phyloP scores from a whole-genome alignment of 768 basidiomycete genomes.

The Antrodiella citrinella region DNA sequence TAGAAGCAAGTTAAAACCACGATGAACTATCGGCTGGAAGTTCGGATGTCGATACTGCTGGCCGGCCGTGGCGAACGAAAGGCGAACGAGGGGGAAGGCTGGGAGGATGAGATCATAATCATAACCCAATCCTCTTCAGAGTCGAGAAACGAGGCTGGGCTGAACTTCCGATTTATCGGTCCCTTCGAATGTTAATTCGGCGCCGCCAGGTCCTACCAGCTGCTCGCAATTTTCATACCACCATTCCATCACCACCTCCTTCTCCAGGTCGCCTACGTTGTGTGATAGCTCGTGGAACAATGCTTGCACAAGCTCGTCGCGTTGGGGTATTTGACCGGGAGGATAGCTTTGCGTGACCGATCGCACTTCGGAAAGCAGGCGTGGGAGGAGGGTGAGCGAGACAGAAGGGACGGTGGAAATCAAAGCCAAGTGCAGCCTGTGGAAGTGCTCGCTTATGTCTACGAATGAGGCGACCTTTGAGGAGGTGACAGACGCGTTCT shows the following conservation, averaged over 20 bases:
- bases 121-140: too few species aligned
- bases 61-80: too few species aligned
- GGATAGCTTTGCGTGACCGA: conserved; percentile 20
- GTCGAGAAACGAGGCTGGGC: too few species aligned
- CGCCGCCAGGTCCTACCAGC: conserved; percentile 3
- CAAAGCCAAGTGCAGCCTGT: conserved; percentile 57
- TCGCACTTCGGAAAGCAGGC: conserved; percentile 42
- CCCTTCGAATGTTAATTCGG: too few species aligned
- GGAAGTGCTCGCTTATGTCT: conserved; percentile 22
- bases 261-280: conserved; percentile 60
- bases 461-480: conserved; percentile 14
- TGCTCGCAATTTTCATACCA: conserved; percentile 45
- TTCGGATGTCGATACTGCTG: too few species aligned
- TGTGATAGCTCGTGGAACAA: conserved; percentile 58
- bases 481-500: conserved; percentile 4
- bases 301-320: conserved; percentile 44
- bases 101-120: neutral
- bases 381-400: conserved; percentile 46
- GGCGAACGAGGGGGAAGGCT: too few species aligned
- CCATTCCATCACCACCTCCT: conserved; percentile 61
- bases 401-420: conserved; percentile 60
- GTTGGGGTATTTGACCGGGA: conserved; percentile 5
- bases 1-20: too few species aligned
- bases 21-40: too few species aligned
- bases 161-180: too few species aligned